Evolutionary conservation across 768 basidiomycete species (phyloP), one percentile per base, ranked within the genome.

Genomic region (Boletus rubroflammeus): DNA sequence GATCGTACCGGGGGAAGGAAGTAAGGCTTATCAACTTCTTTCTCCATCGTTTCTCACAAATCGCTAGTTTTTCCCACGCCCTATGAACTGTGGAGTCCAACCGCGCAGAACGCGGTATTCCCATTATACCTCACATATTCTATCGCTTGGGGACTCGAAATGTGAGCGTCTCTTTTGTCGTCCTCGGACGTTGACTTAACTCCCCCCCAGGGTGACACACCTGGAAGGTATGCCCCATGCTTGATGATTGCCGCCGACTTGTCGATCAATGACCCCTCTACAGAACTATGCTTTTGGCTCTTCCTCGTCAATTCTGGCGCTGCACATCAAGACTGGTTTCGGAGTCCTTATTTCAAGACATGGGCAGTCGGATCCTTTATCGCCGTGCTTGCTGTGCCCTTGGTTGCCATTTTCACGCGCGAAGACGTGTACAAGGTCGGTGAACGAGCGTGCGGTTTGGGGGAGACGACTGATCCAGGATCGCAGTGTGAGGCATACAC

Each of bases 221-320:
- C 68, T 90, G 60, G 88, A 91, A 83, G 88, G 88, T 87, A 55
- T 19, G 25, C 32, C 9, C 47, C 23, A 11, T 9, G n/a, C 5
- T 8, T 21, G 9, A 21, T 25, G 25, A 17, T 45, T 29, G n/a
- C 11, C 25, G 11, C 35, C 1, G 1, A 47, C 47, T 53, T 39
- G 55, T 47, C 47, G 19, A 39, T 50, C 40, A 26, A 45, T 25
- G 8, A 35, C n/a, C 7, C 11, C 10, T 38, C 31, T 21, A 8
- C 53, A 90, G 90, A 93, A 61, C 76, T 93, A 0, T 93, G 88
- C 62, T 93, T 93, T 67, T 93, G 91, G 90, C 72, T 92, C 13
- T 93, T 90, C 73, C 80, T 93, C 35, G 75, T 92, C 46, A 87
- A 87, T 53, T 75, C 86, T 0, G 75, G 79, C 19, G 76, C 83